Conservation (phyloP, 2,329 filamentous ascomycete species). For the Macrophomina tecta region DNA sequence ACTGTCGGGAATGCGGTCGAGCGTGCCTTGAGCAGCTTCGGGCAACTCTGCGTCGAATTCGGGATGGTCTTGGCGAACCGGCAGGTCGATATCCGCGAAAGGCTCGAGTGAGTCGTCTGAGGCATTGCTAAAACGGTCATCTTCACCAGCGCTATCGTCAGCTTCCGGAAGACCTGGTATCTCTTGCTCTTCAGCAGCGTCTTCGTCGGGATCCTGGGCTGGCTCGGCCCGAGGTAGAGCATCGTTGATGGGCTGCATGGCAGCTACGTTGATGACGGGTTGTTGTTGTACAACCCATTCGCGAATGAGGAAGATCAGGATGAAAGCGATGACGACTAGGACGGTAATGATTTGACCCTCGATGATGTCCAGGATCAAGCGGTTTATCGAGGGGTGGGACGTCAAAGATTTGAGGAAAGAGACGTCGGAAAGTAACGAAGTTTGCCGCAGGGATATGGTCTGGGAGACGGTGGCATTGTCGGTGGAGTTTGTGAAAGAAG, state of each 20-base stretch:
- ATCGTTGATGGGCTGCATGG: constrained; percentile 40
- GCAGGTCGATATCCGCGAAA: neutral
- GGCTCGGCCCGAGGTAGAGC: constrained; percentile 32
- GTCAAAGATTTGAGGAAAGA: constrained; percentile 64
- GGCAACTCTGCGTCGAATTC: neutral
- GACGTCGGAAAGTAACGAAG: constrained; percentile 62
- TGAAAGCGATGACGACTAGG: constrained; percentile 89
- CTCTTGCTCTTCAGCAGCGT: constrained; percentile 30
- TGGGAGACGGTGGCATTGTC: constrained; percentile 37
- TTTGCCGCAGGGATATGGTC: constrained; percentile 33
- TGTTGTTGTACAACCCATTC: constrained; percentile 99
- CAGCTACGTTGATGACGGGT: constrained; percentile 81
- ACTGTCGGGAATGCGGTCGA: constrained; percentile 13
- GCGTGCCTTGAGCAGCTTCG: constrained; percentile 1
- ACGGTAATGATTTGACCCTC: constrained; percentile 95
- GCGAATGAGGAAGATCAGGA: constrained; percentile 92
- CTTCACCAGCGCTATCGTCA: constrained; percentile 19
- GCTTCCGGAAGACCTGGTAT: constrained; percentile 26
- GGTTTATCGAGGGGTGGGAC: constrained; percentile 73
- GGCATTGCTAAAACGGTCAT: constrained; percentile 13
- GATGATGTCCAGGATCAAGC: constrained; percentile 78
- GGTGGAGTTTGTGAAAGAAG: constrained; percentile 37
- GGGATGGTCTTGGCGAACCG: neutral
- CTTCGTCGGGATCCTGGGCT: constrained; percentile 34
- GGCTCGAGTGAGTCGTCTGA: constrained; percentile 9